These are phyloP conservation scores for Tricholoma flavovirens DNA, from an alignment of 768 basidiomycete genomes.

Conservation along the genomic window DNA sequence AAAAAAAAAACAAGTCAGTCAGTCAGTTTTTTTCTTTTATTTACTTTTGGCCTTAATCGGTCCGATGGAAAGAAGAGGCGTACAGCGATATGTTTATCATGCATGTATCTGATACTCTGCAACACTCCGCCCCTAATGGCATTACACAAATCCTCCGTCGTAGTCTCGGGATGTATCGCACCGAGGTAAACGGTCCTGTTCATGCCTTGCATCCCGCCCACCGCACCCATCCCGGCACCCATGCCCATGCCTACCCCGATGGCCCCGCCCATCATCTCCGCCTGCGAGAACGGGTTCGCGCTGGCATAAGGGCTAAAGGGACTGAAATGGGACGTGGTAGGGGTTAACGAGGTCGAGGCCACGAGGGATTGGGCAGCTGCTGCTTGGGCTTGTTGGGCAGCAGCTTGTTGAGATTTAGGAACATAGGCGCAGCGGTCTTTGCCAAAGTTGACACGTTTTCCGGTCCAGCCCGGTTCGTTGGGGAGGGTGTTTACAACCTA, in stretches of 20 bases:
- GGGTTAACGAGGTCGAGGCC: conserved; percentile 45
- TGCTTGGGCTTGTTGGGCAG: conserved; percentile 80
- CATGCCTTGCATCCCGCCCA: conserved; percentile 41
- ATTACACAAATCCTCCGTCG: conserved; percentile 93
- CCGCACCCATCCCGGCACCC: conserved; percentile 17
- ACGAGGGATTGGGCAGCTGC: conserved; percentile 72
- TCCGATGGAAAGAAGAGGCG: conserved; percentile 1
- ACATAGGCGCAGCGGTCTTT: conserved; percentile 99
- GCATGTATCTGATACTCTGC: conserved; percentile 92
- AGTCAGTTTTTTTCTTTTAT: neutral
- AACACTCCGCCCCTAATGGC: conserved; percentile 94
- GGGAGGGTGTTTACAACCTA: conserved; percentile 93
- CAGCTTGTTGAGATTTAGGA: conserved; percentile 90
- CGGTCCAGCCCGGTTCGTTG: conserved; percentile 88
- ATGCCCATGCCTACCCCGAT: neutral
- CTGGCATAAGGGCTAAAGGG: conserved; percentile 45
- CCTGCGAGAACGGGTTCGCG: conserved; percentile 40
- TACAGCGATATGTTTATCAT: conserved; percentile 96
- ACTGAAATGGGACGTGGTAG: conserved; percentile 25
- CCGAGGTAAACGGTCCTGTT: conserved; percentile 96
- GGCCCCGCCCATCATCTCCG: conserved; percentile 36
- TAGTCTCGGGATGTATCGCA: conserved; percentile 95
- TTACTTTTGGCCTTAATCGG: too few relatives aligned
- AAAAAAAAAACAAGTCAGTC: too few relatives aligned
- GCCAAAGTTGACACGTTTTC: conserved; percentile 95